These are phyloP conservation scores for Paraglomus occultum DNA, from an alignment of 192 early-diverging fungal species.

Conservation along the genomic window DNA sequence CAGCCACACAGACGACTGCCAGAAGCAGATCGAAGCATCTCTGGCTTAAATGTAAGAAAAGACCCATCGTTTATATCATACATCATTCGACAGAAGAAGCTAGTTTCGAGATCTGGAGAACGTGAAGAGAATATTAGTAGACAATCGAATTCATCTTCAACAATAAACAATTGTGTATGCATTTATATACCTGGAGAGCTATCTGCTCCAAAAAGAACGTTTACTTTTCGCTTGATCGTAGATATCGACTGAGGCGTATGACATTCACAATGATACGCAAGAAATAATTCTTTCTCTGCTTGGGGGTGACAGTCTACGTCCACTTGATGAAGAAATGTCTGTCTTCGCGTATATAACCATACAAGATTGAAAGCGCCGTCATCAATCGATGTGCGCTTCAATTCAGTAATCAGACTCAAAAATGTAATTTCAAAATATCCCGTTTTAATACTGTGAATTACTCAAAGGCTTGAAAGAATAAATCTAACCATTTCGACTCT, in stretches of 20 bases:
- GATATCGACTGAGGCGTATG: neutral
- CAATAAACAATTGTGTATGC: neutral
- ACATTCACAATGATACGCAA: conserved; percentile 22
- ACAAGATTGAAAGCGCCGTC: neutral
- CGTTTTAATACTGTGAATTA: conserved; percentile 3
- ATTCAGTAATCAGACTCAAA: too few relatives aligned
- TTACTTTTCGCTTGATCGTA: conserved; percentile 10
- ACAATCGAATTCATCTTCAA: neutral
- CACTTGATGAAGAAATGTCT: conserved; percentile 9
- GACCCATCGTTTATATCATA: conserved; percentile 4
- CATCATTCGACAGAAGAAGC: conserved; percentile 18
- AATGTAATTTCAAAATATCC: neutral
- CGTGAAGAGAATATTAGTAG: neutral
- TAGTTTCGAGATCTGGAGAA: neutral
- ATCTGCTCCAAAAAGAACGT: conserved; percentile 3
- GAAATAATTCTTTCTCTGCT: conserved; percentile 19
- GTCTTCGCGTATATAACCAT: conserved; percentile 17
- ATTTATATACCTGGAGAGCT: neutral
- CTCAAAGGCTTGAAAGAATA: neutral
- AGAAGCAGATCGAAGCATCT: neutral
- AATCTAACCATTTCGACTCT: neutral
- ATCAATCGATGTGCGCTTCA: too few relatives aligned
- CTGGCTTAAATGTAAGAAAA: conserved; percentile 3
- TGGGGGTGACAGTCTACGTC: neutral
- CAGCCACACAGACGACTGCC: neutral